Percentiles rank a stretch among this genome's conserved stretches.
Conservation (phyloP, 2,329 filamentous ascomycete species). For the Xylaria sp. region DNA sequence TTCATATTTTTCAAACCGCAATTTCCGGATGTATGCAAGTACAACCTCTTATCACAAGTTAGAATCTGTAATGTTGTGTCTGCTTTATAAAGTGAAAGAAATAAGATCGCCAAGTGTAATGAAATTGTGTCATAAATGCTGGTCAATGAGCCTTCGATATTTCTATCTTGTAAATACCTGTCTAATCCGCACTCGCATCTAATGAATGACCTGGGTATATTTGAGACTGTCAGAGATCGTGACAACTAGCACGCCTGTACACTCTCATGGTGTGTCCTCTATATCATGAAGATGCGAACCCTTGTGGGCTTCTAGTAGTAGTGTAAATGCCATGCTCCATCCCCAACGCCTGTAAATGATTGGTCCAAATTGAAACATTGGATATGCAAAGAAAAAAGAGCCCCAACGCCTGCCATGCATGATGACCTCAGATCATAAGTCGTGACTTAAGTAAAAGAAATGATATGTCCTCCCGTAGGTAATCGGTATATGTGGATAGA, state of each 20-base stretch:
- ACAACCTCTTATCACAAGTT: no score
- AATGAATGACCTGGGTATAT: constrained; percentile 20
- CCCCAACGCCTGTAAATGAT: constrained; percentile 22
- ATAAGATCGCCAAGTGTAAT: neutral
- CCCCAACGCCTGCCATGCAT: constrained; percentile 27
- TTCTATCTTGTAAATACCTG: constrained; percentile 1
- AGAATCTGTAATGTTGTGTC: no score
- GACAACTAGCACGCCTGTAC: neutral
- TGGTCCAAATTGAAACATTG: constrained; percentile 15
- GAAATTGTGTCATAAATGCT: neutral
- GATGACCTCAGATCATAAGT: constrained; percentile 9
- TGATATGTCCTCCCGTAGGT: neutral
- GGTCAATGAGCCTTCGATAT: neutral
- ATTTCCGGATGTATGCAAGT: no score
- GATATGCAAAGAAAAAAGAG: constrained; percentile 21
- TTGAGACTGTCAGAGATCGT: neutral
- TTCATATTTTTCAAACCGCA: no score
- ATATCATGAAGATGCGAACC: constrained; percentile 12
- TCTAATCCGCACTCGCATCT: constrained; percentile 1
- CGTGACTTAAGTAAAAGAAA: constrained; percentile 4
- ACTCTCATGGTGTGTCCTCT: constrained; percentile 5
- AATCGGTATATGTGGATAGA: neutral
- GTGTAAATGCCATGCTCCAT: constrained; percentile 5
- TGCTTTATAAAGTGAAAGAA: neutral
- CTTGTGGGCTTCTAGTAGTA: constrained; percentile 12